phyloP scores from a whole-genome alignment of 768 basidiomycete genomes.

The Candolleomyces efflorescens region DNA sequence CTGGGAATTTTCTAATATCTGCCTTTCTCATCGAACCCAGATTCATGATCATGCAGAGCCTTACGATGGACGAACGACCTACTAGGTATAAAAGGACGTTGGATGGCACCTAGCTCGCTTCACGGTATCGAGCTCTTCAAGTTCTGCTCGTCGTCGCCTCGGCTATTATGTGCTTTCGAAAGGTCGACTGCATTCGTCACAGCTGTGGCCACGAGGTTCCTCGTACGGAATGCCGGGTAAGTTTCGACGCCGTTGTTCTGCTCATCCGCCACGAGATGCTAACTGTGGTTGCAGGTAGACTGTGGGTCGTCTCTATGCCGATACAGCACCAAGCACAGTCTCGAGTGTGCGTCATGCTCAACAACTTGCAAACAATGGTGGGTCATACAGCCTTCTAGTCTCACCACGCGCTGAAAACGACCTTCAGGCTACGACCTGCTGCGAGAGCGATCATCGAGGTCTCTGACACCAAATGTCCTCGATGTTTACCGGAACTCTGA shows the following conservation, averaged over 20 bases:
- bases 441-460: background rate
- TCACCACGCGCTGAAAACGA: background rate
- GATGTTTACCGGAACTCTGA: background rate
- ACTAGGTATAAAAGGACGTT: background rate
- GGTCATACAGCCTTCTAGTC: background rate
- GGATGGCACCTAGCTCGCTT: background rate
- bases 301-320: background rate
- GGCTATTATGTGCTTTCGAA: background rate
- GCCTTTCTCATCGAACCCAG: background rate
- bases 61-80: background rate
- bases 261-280: background rate
- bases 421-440: background rate
- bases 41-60: background rate
- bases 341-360: background rate
- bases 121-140: background rate
- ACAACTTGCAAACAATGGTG: background rate
- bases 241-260: background rate
- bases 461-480: background rate
- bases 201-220: background rate
- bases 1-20: background rate
- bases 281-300: background rate
- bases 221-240: background rate
- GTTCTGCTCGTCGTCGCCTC: too few species aligned
- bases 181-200: background rate
- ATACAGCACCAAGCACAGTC: background rate